These are phyloP conservation scores for Paraphoma sp. DNA, from an alignment of 2,329 filamentous ascomycete species.

Conservation along the genomic window DNA sequence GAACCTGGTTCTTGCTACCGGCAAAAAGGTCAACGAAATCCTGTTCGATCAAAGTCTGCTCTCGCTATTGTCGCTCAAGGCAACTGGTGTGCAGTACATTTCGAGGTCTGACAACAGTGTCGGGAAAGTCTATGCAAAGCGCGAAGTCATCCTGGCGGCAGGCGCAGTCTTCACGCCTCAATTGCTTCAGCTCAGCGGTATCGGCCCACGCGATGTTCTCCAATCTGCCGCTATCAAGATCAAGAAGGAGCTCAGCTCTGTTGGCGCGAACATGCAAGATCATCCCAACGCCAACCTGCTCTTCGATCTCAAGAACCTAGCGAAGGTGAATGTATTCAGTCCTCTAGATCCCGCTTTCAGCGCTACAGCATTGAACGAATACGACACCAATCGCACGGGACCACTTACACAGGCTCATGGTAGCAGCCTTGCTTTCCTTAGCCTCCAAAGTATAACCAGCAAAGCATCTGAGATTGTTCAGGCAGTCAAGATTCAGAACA, in stretches of 20 bases:
- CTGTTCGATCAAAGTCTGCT: conserved; percentile 24
- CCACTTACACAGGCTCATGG: conserved; percentile 34
- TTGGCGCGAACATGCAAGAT: conserved; percentile 45
- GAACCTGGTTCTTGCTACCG: conserved; percentile 29
- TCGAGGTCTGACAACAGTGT: conserved; percentile 23
- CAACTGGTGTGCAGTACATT: conserved; percentile 29
- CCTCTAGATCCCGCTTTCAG: conserved; percentile 32
- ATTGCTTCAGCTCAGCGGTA: conserved; percentile 50
- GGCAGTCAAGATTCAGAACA: conserved; percentile 26
- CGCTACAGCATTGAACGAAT: conserved; percentile 32
- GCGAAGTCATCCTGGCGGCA: conserved; percentile 67
- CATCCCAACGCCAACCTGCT: conserved; percentile 30
- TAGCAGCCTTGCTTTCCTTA: conserved; percentile 29
- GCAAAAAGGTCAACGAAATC: conserved; percentile 33
- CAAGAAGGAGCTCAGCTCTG: conserved; percentile 34
- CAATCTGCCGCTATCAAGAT: conserved; percentile 29
- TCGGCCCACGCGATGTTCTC: conserved; percentile 34
- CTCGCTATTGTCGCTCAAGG: conserved; percentile 15
- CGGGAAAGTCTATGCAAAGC: conserved; percentile 27
- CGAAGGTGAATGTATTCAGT: conserved; percentile 27
- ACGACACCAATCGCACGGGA: conserved; percentile 33
- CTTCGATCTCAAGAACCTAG: conserved; percentile 29
- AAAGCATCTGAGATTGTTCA: conserved; percentile 24
- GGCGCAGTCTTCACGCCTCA: conserved; percentile 62
- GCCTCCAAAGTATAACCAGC: conserved; percentile 19